Conservation (phyloP, 208 protist genomes). For the Acanthamoeba lenticulata region DNA sequence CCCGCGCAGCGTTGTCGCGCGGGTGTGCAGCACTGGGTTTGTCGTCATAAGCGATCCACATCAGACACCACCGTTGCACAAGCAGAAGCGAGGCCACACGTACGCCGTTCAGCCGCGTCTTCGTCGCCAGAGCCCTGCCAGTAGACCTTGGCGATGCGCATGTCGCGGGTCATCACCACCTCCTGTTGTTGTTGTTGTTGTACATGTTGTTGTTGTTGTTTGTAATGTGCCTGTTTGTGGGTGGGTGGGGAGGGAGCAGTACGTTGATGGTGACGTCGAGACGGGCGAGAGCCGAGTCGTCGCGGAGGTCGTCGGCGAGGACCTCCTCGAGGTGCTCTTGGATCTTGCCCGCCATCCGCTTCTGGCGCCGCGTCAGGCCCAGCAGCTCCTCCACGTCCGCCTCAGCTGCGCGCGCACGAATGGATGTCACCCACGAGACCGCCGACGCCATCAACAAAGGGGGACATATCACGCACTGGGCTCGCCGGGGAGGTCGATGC, state of each 20-base stretch:
- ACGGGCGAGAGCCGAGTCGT: background rate
- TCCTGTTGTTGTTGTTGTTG: background rate
- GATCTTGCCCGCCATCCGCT: conserved; percentile 24
- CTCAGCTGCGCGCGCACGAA: too few species aligned
- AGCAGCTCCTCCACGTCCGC: conserved; percentile 22
- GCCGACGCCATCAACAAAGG: too few species aligned
- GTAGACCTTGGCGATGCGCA: conserved; percentile 46
- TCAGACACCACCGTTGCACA: background rate
- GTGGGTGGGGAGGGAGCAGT: background rate
- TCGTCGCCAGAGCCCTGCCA: conserved; percentile 29
- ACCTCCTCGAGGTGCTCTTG: conserved; percentile 26
- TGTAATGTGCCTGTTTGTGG: too few species aligned
- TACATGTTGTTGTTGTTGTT: too few species aligned
- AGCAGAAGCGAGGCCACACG: background rate
- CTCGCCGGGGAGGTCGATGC: background rate
- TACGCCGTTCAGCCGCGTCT: background rate
- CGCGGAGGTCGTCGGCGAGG: background rate
- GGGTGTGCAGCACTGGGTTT: background rate
- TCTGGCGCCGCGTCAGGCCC: conserved; percentile 4
- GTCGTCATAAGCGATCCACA: background rate
- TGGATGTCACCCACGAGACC: too few species aligned
- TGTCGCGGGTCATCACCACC: conserved; percentile 25
- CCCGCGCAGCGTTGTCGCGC: background rate
- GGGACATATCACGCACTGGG: too few species aligned
- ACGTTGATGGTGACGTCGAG: conserved; percentile 16